A percentile compares a stretch with the other conserved stretches of the same genome.
phyloP scores from a whole-genome alignment of 306 rosid species.

The Oxytropis ochrocephala region DNA sequence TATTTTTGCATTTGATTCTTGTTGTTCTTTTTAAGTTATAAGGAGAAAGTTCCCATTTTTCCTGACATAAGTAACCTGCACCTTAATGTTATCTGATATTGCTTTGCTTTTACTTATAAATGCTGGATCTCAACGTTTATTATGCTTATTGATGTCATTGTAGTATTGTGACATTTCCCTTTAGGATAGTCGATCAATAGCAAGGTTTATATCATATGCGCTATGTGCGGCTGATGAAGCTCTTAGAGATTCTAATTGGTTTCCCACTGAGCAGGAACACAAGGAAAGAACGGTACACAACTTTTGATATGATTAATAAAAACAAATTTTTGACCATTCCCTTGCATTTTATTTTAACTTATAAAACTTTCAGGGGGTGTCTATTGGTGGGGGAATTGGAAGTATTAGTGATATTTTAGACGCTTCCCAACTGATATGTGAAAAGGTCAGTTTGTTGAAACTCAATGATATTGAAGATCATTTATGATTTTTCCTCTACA shows the following conservation, averaged over 20 bases:
- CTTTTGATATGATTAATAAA: slow-evolving; percentile 4
- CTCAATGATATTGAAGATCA: not conserved
- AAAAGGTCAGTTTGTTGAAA: slow-evolving; percentile 51
- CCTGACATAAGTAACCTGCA: not conserved
- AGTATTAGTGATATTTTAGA: slow-evolving; percentile 79
- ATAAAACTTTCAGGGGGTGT: slow-evolving; percentile 59
- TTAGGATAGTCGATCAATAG: slow-evolving; percentile 74
- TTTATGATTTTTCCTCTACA: slow-evolving; percentile 4
- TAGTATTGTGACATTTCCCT: slow-evolving; percentile 30
- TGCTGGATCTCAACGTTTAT: slow-evolving; percentile 7
- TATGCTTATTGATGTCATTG: slow-evolving; percentile 34
- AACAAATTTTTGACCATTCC: slow-evolving; percentile 4
- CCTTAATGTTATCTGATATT: not conserved
- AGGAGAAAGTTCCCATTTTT: not conserved
- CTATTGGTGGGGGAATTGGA: slow-evolving; percentile 95
- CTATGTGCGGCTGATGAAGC: slow-evolving; percentile 95
- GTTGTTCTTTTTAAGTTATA: not conserved
- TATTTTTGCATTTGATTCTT: not conserved
- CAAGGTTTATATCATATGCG: slow-evolving; percentile 93
- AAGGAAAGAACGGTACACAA: slow-evolving; percentile 76
- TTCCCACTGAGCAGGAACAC: slow-evolving; percentile 60
- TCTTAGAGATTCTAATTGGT: slow-evolving; percentile 81
- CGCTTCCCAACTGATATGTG: slow-evolving; percentile 79
- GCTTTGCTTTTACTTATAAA: slow-evolving; percentile 2
- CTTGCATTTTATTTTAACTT: slow-evolving; percentile 24